Evolutionary conservation across 2,329 filamentous ascomycete genomes (phyloP).

Genomic region (Fusarium nodosum): DNA sequence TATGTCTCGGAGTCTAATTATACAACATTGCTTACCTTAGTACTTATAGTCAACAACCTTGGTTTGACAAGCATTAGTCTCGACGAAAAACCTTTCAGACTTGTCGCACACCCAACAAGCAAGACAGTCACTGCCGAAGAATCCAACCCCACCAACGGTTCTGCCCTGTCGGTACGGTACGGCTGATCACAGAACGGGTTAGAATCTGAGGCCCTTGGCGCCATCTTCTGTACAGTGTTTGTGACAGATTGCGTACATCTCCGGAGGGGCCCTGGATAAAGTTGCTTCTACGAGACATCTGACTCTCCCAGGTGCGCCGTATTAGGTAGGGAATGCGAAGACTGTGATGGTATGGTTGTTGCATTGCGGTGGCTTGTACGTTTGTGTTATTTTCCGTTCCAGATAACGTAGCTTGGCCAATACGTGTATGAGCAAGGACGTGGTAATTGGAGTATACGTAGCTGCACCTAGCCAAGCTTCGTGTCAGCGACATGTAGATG

Average conservation of each 20-base stretch:
- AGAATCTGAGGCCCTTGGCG: conserved; percentile 27
- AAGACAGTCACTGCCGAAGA: conserved; percentile 9
- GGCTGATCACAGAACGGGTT: conserved; percentile 16
- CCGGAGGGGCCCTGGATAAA: conserved; percentile 8
- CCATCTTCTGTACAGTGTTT: conserved; percentile 39
- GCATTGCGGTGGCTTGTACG: neutral
- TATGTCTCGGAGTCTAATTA: neutral
- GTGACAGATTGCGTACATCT: conserved; percentile 14
- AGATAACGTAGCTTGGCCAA: neutral
- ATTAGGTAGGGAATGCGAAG: conserved; percentile 33
- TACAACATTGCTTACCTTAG: neutral
- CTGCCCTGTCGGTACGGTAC: conserved; percentile 10
- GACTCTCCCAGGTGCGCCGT: conserved; percentile 9
- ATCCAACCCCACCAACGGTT: conserved; percentile 31
- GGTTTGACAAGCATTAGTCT: neutral
- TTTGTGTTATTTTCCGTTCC: neutral
- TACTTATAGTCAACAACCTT: neutral
- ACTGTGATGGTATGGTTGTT: neutral
- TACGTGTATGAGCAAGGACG: neutral
- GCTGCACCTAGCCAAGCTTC: neutral
- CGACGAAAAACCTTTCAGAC: neutral
- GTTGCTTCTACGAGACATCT: conserved; percentile 18
- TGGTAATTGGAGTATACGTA: neutral
- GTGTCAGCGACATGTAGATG: conserved; percentile 2
- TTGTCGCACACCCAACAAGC: conserved; percentile 1